phyloP scores from a whole-genome alignment of 495 filamentous ascomycete genomes.

The Penicillium roqueforti region DNA sequence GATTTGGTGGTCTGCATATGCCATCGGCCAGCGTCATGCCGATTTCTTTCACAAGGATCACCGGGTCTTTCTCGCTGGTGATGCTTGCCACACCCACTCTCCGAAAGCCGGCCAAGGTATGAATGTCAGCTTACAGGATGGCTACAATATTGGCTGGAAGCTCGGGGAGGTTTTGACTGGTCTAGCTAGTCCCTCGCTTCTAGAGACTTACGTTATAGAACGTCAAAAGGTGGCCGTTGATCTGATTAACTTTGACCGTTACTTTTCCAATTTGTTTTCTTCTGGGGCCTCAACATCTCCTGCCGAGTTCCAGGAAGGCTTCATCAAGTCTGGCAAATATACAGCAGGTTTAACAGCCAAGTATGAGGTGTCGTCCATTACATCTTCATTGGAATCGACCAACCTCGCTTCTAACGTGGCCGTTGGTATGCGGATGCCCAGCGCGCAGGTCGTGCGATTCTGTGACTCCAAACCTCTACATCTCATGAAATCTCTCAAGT shows the following conservation, averaged over 20 bases:
- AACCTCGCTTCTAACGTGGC: slow-evolving; percentile 43
- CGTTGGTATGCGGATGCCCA: slow-evolving; percentile 55
- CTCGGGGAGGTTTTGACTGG: slow-evolving; percentile 60
- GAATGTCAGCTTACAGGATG: slow-evolving; percentile 49
- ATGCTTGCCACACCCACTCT: slow-evolving; percentile 60
- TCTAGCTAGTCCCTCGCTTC: slow-evolving; percentile 48
- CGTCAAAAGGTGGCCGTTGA: slow-evolving; percentile 63
- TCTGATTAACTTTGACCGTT: slow-evolving; percentile 69
- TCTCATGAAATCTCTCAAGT: slow-evolving; percentile 41
- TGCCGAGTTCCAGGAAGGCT: slow-evolving; percentile 52
- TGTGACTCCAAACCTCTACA: slow-evolving; percentile 57
- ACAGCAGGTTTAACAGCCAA: slow-evolving; percentile 59
- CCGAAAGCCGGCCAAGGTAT: slow-evolving; percentile 59
- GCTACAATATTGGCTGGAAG: slow-evolving; percentile 77
- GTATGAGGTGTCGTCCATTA: slow-evolving; percentile 52
- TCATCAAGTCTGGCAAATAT: slow-evolving; percentile 57
- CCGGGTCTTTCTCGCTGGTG: slow-evolving; percentile 55
- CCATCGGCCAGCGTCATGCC: slow-evolving; percentile 56
- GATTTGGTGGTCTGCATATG: slow-evolving; percentile 58
- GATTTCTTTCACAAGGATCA: slow-evolving; percentile 51
- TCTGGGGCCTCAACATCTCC: slow-evolving; percentile 33
- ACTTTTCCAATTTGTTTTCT: slow-evolving; percentile 61
- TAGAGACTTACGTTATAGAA: slow-evolving; percentile 68
- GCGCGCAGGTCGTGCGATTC: slow-evolving; percentile 56
- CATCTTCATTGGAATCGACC: slow-evolving; percentile 25